These are phyloP conservation scores for Populus ilicifolia DNA, from an alignment of 345 rosid genomes.

Conservation along the genomic window DNA sequence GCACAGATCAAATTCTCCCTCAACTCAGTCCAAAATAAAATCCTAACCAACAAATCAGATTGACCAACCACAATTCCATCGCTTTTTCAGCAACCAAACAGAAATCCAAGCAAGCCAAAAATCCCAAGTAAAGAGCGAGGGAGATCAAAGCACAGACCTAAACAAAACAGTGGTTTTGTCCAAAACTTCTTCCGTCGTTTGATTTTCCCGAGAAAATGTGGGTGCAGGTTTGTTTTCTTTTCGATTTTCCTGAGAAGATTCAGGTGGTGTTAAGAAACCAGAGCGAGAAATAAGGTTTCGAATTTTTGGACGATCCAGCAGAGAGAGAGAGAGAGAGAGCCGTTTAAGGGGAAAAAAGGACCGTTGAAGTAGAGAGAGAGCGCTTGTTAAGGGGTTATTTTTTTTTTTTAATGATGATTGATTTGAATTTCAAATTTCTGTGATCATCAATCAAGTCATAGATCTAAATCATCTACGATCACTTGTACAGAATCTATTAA, in stretches of 20 bases:
- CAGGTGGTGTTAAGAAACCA: neutral
- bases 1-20: neutral
- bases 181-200: neutral
- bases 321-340: slow-evolving; percentile 16
- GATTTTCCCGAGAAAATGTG: neutral
- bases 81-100: neutral
- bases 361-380: slow-evolving; percentile 29
- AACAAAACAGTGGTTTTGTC: neutral
- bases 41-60: neutral
- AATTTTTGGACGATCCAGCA: neutral
- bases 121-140: neutral
- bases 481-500: neutral
- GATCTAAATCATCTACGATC: neutral
- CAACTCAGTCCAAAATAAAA: neutral
- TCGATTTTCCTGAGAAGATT: slow-evolving; percentile 5
- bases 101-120: neutral
- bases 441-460: neutral
- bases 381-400: slow-evolving; percentile 11
- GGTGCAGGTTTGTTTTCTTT: neutral
- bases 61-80: neutral
- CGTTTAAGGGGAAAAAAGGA: slow-evolving; percentile 27
- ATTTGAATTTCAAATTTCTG: slow-evolving; percentile 10
- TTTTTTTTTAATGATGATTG: slow-evolving; percentile 3
- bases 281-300: slow-evolving; percentile 11
- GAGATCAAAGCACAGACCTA: slow-evolving; percentile 26